Percentiles rank a stretch among this genome's conserved stretches.
phyloP scores from a whole-genome alignment of 2,329 filamentous ascomycete species.

The Monilinia vaccinii-corymbosi region DNA sequence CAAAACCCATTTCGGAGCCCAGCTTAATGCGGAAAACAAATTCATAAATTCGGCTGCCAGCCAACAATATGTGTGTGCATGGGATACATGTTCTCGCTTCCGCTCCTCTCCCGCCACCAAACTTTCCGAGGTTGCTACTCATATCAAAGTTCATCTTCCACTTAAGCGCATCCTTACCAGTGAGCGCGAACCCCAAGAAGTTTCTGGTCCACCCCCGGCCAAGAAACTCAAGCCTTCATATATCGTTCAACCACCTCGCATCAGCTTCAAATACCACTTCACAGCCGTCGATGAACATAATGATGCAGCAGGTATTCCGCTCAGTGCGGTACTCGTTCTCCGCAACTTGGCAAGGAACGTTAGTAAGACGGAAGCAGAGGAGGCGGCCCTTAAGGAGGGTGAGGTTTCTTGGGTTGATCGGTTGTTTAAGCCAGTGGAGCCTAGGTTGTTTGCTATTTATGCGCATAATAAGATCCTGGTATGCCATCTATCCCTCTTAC shows the following conservation, averaged over 20 bases:
- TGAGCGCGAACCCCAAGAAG: constrained; percentile 11
- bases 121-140: constrained; percentile 24
- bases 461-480: constrained; percentile 58
- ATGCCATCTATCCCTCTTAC: constrained; percentile 21
- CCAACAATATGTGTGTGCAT: constrained; percentile 49
- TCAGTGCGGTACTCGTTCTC: constrained; percentile 67
- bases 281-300: constrained; percentile 46
- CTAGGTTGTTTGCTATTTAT: constrained; percentile 59
- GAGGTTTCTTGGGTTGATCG: constrained; percentile 55
- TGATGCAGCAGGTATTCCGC: constrained; percentile 67
- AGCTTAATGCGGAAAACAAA: constrained; percentile 45
- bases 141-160: constrained; percentile 29
- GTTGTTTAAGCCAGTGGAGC: constrained; percentile 57
- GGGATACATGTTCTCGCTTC: constrained; percentile 57
- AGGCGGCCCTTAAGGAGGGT: constrained; percentile 43
- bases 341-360: constrained; percentile 67
- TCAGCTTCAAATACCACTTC: constrained; percentile 46
- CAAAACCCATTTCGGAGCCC: constrained; percentile 49
- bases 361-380: constrained; percentile 50
- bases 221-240: constrained; percentile 28
- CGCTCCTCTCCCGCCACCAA: constrained; percentile 29
- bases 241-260: constrained; percentile 38
- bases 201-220: constrained; percentile 15
- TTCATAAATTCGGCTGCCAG: constrained; percentile 42
- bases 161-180: background rate